Conservation (phyloP, 2,329 filamentous ascomycete genomes). For the Raffaelea ambrosiae region DNA sequence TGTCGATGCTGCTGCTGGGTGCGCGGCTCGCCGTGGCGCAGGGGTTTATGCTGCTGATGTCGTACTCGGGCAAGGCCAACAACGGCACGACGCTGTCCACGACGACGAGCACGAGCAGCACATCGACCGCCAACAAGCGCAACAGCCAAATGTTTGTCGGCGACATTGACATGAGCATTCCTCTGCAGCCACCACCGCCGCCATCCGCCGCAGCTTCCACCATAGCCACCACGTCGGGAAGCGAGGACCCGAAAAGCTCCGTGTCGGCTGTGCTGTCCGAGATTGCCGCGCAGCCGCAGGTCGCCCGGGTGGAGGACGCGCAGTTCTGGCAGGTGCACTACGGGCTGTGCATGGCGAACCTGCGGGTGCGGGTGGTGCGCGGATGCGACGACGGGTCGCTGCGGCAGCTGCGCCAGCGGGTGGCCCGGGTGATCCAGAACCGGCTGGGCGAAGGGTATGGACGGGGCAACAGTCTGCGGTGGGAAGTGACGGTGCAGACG, state of each 20-base stretch:
- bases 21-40: slow-evolving; percentile 75
- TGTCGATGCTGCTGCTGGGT: slow-evolving; percentile 83
- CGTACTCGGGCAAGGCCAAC: slow-evolving; percentile 44
- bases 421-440: slow-evolving; percentile 74
- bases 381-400: slow-evolving; percentile 66
- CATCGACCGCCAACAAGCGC: slow-evolving; percentile 4
- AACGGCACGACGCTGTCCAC: not conserved
- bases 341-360: slow-evolving; percentile 88
- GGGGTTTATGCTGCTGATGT: slow-evolving; percentile 94
- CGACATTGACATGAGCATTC: slow-evolving; percentile 2
- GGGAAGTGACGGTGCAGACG: slow-evolving; percentile 89
- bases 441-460: slow-evolving; percentile 83
- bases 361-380: slow-evolving; percentile 64
- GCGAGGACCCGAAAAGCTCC: slow-evolving; percentile 30
- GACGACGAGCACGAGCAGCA: not conserved
- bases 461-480: slow-evolving; percentile 65
- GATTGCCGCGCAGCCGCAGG: slow-evolving; percentile 70
- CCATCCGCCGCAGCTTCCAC: slow-evolving; percentile 17
- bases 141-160: too few species aligned
- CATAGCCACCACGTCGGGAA: slow-evolving; percentile 3
- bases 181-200: not conserved
- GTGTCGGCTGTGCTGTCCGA: slow-evolving; percentile 73
- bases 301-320: slow-evolving; percentile 76
- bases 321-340: slow-evolving; percentile 99
- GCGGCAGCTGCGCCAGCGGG: slow-evolving; percentile 63